Base-by-base conservation (phyloP, 805 yeast genomes). In the Grigorovia yakushimaensis region DNA sequence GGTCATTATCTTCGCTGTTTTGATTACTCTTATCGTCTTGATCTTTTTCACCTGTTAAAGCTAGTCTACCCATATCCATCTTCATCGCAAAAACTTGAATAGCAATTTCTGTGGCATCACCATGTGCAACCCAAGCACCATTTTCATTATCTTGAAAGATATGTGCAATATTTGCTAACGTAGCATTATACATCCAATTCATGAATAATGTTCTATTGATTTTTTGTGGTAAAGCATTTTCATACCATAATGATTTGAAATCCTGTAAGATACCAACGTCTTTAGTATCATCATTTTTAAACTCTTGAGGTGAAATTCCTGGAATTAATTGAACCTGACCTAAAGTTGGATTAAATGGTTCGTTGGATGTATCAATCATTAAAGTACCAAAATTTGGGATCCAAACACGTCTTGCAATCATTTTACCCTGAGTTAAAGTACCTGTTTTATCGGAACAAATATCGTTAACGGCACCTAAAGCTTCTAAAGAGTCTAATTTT, bases 361-460 rank as follows among this genome's bases (percentile, higher is more conserved):
- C 82, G 58, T 78, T 80, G 47, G 81, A 83, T 55, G 73, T 73
- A 54, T 81, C 86, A 20, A 67, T 66, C 1, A 84, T 79, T 51
- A 70, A 78, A 50, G 77, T 77, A 37, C 88, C 79, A 59, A 84
- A 85, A 65, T 81, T 82, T 65, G 93, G 86, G 42, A 84, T 64
- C 95, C 96, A 88, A 10, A 86, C 58, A 56, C 84, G 82, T 44
- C 84, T 82, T 9, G 88, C 87, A 18, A 95, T 83, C 95, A 88
- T 86, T 59, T 84, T 89, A 62, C 88, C 88, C 65, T 83, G 88
- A 11, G 96, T 88, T 55, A 88, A 73, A 11, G 96, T 88, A 50
- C 93, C 93, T 1, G 96, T 88, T 57, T 88, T 88, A 67, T 88
- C 96, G 7, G 93, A 80, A 62, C 96, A 88, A 54, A 88, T 86